phyloP scores from a whole-genome alignment of 805 yeast species.

The Candida manassasensis region DNA sequence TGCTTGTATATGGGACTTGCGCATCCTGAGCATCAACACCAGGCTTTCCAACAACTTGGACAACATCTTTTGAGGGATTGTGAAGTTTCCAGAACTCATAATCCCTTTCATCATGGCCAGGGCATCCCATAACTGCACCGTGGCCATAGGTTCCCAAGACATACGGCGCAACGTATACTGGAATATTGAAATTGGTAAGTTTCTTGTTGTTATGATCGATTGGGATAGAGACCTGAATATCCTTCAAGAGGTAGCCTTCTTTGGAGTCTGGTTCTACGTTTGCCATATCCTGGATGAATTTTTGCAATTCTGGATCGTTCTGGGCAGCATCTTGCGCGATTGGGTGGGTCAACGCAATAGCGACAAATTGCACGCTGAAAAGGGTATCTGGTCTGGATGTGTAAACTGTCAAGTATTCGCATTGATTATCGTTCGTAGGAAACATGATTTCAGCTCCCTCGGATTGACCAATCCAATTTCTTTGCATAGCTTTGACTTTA shows the following conservation, averaged over 20 bases:
- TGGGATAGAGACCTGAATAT: slow-evolving; percentile 54
- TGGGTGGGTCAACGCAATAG: slow-evolving; percentile 71
- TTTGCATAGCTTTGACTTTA: slow-evolving; percentile 86
- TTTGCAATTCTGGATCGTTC: slow-evolving; percentile 35
- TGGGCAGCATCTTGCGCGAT: slow-evolving; percentile 39
- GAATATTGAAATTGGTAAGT: slow-evolving; percentile 35
- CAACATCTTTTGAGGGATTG: slow-evolving; percentile 40
- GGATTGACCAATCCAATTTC: slow-evolving; percentile 90
- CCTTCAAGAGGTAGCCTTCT: slow-evolving; percentile 53
- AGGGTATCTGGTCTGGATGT: slow-evolving; percentile 92
- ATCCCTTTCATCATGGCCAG: slow-evolving; percentile 88
- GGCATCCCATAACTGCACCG: slow-evolving; percentile 98
- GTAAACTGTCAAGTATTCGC: slow-evolving; percentile 46
- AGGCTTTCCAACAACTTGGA: slow-evolving; percentile 44
- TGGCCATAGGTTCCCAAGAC: slow-evolving; percentile 79
- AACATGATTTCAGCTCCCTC: slow-evolving; percentile 71
- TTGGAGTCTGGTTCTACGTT: slow-evolving; percentile 23
- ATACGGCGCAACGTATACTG: slow-evolving; percentile 87
- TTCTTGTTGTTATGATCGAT: slow-evolving; percentile 31
- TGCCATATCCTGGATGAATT: slow-evolving; percentile 53
- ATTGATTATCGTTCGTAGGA: slow-evolving; percentile 17
- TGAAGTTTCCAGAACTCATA: slow-evolving; percentile 72
- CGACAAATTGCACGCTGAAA: slow-evolving; percentile 76
- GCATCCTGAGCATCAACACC: slow-evolving; percentile 17
- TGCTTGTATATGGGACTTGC: slow-evolving; percentile 43